Base-by-base conservation (phyloP, 495 filamentous ascomycete genomes). In the Hypoxylon subgilvum region DNA sequence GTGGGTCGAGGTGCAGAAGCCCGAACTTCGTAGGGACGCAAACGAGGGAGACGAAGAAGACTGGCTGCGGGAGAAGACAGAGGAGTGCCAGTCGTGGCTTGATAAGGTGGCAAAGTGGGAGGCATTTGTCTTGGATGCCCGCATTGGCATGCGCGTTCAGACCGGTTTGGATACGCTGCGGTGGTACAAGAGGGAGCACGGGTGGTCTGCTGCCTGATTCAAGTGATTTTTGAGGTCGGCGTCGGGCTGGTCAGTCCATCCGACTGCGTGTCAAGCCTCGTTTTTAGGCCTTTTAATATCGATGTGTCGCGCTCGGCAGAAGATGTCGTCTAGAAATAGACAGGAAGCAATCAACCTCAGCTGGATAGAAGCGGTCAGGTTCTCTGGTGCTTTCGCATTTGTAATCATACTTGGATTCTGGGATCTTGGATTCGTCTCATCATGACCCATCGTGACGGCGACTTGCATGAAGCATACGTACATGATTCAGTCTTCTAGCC, bases 51-150 rank as follows among this genome's bases (percentile, higher is more conserved):
- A 57, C 13, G 68, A 66, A 4, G 68, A 69, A 6, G 70, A 75
- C n/a, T 80, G 82, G 67, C 78, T 79, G 27, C 70, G 74, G 45
- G 72, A 82, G 57, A 80, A 77, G 67, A 77, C 88, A 16, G 72
- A 77, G 10, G 86, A 91, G 63, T 91, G 89, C 69, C 82, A 86
- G 61, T 75, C 78, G 28, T 88, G 86, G 76, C 70, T 96, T 13
- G 85, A 91, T 13, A 91, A 90, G 73, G 88, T 88, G 17, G 84
- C 87, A 14, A 83, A 76, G 17, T 97, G 91, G 90, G 93, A 96
- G 61, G 77, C 79, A 10, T 97, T 89, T 67, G 85, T 94, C 38
- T 77, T 97, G 27, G 95, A 98, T 69, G 86, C 89, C 36, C 81
- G 94, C 44, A 84, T 96, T 45, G 89, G 90, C 19, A 76, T 96